Conservation (phyloP, 352 stramenopile species). For the Pythium pyrilobum region DNA sequence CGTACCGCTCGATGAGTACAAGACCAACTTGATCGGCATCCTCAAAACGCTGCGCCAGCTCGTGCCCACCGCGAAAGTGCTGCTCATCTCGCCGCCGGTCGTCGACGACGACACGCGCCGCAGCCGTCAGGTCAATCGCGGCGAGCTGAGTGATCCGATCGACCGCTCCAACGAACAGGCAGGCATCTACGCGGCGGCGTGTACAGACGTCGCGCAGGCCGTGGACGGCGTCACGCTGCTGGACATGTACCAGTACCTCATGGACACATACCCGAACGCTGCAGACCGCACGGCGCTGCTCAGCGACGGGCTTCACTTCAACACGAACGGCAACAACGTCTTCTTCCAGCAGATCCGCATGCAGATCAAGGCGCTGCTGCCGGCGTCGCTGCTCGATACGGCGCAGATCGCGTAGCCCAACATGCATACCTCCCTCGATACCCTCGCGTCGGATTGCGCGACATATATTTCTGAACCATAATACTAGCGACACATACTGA, state of each 20-base stretch:
- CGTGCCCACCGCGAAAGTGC: not conserved
- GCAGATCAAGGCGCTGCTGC: not conserved
- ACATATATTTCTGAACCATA: too few species aligned
- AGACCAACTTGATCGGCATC: slow-evolving; percentile 25
- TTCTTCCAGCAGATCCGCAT: not conserved
- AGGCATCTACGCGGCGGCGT: not conserved
- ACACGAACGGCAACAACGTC: not conserved
- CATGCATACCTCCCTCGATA: too few species aligned
- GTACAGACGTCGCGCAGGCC: not conserved
- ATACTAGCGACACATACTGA: too few species aligned
- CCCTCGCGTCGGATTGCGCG: too few species aligned
- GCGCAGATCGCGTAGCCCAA: not conserved
- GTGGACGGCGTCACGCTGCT: not conserved
- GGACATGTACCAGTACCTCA: slow-evolving; percentile 2
- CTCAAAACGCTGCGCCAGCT: not conserved
- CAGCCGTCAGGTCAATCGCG: not conserved
- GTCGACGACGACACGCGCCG: slow-evolving; percentile 3
- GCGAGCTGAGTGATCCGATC: not conserved
- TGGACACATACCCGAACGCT: not conserved
- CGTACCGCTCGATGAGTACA: slow-evolving; percentile 40
- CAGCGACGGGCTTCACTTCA: slow-evolving; percentile 3
- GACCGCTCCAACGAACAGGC: not conserved
- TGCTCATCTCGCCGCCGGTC: slow-evolving; percentile 4
- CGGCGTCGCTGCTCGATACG: not conserved
- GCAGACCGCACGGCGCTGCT: not conserved